Evolutionary conservation across 164 flowering plant species (phyloP), one percentile per base, ranked within the genome.

Genomic region (Annona squamosa): DNA sequence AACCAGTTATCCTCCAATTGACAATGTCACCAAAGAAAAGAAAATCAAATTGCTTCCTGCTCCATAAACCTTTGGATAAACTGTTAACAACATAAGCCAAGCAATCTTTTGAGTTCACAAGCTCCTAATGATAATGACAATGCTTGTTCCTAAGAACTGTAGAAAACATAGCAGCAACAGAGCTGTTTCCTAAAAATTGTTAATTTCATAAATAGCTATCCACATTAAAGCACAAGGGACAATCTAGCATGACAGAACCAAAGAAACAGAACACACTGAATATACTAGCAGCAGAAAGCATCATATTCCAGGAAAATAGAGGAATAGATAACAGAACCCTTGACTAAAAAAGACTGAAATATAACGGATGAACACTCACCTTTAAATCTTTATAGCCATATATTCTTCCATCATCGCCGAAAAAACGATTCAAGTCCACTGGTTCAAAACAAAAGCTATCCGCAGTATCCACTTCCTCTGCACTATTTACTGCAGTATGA

Each of bases 391-490:
- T 81, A 79, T 91, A 91, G 57, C 98, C 99, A 86, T 85, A 92
- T 48, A 94, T 90, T 75, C 86, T 88, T 56, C 98, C 99, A 80
- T 91, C 97, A 13, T 89, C 89, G 46, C 83, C 99, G 67, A 92
- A 91, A 74, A 94, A 92, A 48, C 75, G 81, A 72, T 84, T 87
- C 83, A 92, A 77, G 81, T 94, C 97, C 78, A 92, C 77, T 41
- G 95, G 90, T 62, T 84, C 85, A 48, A 94, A 66, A 67, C 74
- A 71, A 75, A 72, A 84, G 66, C 87, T 76, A 46, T 81, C 81
- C 65, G 82, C 71, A 75, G 84, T 79, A 67, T 83, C 88, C 62
- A 90, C 88, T 84, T 92, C 97, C 61, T 90, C 96, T 75, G 80
- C 80, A 79, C 85, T 81, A 69, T 87, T 86, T 72, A 89, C 98